Base-by-base conservation (phyloP, 371 early-diverging fungal species). In the Zopfochytrium polystomum region DNA sequence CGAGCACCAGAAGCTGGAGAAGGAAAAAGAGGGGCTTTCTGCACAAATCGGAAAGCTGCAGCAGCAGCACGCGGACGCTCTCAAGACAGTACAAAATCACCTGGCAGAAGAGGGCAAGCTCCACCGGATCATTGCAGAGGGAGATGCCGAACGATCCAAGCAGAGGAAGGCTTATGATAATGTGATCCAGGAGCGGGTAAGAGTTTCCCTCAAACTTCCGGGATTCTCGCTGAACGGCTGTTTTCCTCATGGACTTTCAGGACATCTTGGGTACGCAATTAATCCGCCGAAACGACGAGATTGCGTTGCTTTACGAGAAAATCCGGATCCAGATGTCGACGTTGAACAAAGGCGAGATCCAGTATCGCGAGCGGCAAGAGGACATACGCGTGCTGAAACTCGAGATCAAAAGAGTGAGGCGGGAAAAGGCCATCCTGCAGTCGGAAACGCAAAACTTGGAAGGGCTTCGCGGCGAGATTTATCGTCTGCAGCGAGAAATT, bases 381-480 rank as follows among this genome's bases (percentile, higher is more conserved):
- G 77, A 76, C 53, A 72, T 76, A 38, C 69, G 75, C 30, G 73
- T 76, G 11, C 55, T 76, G 43, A 66, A 67, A 43, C 55, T 75
- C 33, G 77, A 76, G 52, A 66, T 76, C 56, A 69, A 72, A 52
- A 53, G 51, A 35, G 55, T 76, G n/a, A 52, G 77, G 13, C 61
- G 71, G 43, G 77, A 76, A 44, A 67, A 69, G 54, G 70, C 67
- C 15, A 70, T 67, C 23, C 52, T 80, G 32, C 68, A 71, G 34
- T 67, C 67, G 6, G 78, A 81, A 52, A 76, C 75, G 2, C 65
- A 68, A 31, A 67, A 72, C 34, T 65, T 78, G 20, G 72, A 66
- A 9, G 65, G 55, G 9, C 49, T 75, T 46, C 60, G 71, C 38
- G 55, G 66, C 32, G 71, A 63, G 32, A 72, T 81, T 30, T 73